Percentiles rank a stretch among this genome's conserved stretches.
These are phyloP conservation scores for Cladophialophora psammophila DNA, from an alignment of 2,329 filamentous ascomycete species.

Conservation along the genomic window DNA sequence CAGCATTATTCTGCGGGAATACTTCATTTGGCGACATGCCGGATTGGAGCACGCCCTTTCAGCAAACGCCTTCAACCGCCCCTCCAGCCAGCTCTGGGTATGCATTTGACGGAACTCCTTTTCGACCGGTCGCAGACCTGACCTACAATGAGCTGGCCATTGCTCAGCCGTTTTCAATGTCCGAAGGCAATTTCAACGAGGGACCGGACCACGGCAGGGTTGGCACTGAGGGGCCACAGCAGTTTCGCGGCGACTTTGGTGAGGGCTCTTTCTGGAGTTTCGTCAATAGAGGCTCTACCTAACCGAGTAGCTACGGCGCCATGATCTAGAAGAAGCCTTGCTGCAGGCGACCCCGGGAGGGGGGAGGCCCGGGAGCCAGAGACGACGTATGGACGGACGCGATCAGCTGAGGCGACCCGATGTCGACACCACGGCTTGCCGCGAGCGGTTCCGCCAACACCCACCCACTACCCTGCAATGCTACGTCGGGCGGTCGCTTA, in stretches of 20 bases:
- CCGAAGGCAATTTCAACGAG: conserved; percentile 8
- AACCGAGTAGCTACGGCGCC: background rate
- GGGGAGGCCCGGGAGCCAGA: background rate
- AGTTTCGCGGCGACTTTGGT: conserved; percentile 18
- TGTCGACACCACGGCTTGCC: background rate
- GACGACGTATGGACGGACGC: background rate
- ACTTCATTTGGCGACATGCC: conserved; percentile 7
- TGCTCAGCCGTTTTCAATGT: conserved; percentile 2
- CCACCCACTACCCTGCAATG: background rate
- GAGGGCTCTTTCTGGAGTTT: conserved; percentile 23
- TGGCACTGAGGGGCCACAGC: conserved; percentile 12
- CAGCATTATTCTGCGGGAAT: conserved; percentile 5
- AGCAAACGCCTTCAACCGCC: background rate
- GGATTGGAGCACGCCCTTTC: conserved; percentile 15
- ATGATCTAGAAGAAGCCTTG: background rate
- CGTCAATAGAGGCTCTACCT: conserved; percentile 12
- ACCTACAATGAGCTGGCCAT: conserved; percentile 20
- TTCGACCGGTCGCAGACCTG: conserved; percentile 20
- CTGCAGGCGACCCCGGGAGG: background rate
- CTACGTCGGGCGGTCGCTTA: background rate
- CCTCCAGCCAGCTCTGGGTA: conserved; percentile 4
- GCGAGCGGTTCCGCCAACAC: background rate
- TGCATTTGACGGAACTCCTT: conserved; percentile 14
- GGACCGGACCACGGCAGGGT: background rate
- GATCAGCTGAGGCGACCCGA: background rate